phyloP scores from a whole-genome alignment of 169 alveolate genomes.

The Toxoplasma gondii region DNA sequence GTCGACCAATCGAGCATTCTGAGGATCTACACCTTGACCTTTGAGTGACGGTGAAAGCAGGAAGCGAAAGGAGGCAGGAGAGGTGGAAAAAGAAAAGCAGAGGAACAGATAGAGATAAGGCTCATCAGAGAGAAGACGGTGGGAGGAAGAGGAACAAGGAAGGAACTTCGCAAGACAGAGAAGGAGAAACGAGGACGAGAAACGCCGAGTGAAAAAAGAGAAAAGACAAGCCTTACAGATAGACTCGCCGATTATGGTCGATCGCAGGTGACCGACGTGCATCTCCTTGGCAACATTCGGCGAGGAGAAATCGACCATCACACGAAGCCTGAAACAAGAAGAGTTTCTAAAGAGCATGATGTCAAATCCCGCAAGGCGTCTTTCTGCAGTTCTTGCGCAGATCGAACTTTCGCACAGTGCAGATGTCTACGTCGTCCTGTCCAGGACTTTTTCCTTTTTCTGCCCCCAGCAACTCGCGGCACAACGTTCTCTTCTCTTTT shows the following conservation, averaged over 20 bases:
- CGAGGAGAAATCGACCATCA: constrained; percentile 97
- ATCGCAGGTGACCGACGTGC: constrained; percentile 99
- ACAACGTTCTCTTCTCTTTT: too few relatives aligned
- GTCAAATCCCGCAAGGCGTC: too few relatives aligned
- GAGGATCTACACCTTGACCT: neutral
- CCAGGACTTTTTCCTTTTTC: too few relatives aligned
- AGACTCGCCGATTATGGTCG: constrained; percentile 98
- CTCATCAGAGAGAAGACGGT: neutral
- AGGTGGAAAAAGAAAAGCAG: neutral
- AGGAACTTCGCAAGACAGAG: neutral
- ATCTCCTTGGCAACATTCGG: constrained; percentile 99
- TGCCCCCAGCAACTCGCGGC: too few relatives aligned
- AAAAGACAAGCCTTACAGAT: constrained; percentile 37
- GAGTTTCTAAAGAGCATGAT: neutral
- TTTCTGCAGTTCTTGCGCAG: too few relatives aligned
- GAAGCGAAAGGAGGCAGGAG: neutral
- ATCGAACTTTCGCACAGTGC: too few relatives aligned
- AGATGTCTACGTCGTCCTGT: too few relatives aligned
- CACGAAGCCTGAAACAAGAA: constrained; percentile 67
- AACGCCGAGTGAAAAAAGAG: neutral
- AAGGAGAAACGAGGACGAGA: neutral
- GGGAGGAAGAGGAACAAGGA: neutral
- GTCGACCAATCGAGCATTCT: too few relatives aligned
- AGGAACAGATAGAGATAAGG: neutral
- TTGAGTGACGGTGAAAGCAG: constrained; percentile 6